Base-by-base conservation (phyloP, 164 flowering plant genomes). In the Magnolia sinica region DNA sequence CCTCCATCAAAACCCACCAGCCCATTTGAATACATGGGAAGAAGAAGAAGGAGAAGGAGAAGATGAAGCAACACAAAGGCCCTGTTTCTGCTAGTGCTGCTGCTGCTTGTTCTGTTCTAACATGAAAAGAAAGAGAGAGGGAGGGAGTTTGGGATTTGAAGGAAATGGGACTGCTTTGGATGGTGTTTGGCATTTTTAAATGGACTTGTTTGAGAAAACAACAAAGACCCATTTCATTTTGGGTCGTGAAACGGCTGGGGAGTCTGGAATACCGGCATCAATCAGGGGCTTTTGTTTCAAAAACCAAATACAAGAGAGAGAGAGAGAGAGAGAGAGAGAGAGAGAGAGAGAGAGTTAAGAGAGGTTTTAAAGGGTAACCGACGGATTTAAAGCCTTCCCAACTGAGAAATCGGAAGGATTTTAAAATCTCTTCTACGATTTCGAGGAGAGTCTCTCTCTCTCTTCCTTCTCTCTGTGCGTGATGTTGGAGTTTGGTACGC, bases 201-300 rank as follows among this genome's bases (percentile, higher is more conserved):
- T 16, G 18, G 61, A 11, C 61, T 55, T 0, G 61, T 55, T 55
- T 11, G 18, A 55, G 61, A 16, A 22, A 23, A 27, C 64, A 19
- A 22, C 50, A 37, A 51, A 14, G 10, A 23, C 64, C 74, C 64
- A 51, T 72, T 16, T 79, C 70, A 68, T 68, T 68, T 76, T 71
- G 73, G 63, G 65, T 73, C 14, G 52, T 29, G 64, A 78, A 68
- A 68, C 64, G 80, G 69, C 77, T 74, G 71, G 79, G 64, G 51
- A 51, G 74, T 80, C 82, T 49, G 77, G 63, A 74, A 74, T 64
- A 73, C 74, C 51, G 80, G 80, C 82, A 71, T 69, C 73, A 80
- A 76, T 80, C 75, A 74, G 76, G 75, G 68, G 9, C 18, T 29
- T 29, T 19, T 19, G 71, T 8, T 29, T 31, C 16, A 19, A 29